Evolutionary conservation across 305 asterid species (phyloP).

Genomic region (Fraxinus sp.): DNA sequence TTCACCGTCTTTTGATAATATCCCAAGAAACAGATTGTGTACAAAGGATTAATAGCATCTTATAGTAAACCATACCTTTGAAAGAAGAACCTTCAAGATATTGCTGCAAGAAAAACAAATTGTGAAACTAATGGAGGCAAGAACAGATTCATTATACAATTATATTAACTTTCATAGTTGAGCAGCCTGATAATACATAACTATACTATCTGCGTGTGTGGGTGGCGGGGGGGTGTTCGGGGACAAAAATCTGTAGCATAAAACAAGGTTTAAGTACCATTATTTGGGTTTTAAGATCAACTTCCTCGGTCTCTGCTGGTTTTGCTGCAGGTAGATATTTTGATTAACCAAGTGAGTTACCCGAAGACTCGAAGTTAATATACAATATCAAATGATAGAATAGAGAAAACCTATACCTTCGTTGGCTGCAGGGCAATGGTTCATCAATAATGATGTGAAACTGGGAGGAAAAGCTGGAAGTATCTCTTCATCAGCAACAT

Average conservation of each 20-base stretch:
- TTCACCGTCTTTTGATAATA: neutral
- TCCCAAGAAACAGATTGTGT: neutral
- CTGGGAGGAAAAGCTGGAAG: constrained; percentile 64
- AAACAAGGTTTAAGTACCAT: constrained; percentile 42
- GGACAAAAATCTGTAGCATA: neutral
- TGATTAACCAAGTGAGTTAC: constrained; percentile 21
- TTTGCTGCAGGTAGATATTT: constrained; percentile 37
- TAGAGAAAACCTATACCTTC: constrained; percentile 33
- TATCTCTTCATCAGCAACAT: constrained; percentile 37
- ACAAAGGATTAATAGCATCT: constrained; percentile 16
- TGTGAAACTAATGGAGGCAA: neutral
- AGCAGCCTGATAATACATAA: neutral
- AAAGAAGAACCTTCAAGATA: constrained; percentile 70
- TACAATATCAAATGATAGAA: constrained; percentile 14
- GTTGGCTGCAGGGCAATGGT: constrained; percentile 54
- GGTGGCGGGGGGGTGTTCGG: neutral
- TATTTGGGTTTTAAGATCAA: constrained; percentile 57
- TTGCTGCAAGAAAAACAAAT: constrained; percentile 47
- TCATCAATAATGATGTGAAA: constrained; percentile 64
- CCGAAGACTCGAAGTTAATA: neutral
- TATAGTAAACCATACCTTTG: constrained; percentile 44
- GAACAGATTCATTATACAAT: neutral
- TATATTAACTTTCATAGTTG: neutral
- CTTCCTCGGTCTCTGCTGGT: constrained; percentile 32
- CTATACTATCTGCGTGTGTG: neutral